Base-by-base conservation (phyloP, 179 eudicot genomes). In the Drosera spatulata region DNA sequence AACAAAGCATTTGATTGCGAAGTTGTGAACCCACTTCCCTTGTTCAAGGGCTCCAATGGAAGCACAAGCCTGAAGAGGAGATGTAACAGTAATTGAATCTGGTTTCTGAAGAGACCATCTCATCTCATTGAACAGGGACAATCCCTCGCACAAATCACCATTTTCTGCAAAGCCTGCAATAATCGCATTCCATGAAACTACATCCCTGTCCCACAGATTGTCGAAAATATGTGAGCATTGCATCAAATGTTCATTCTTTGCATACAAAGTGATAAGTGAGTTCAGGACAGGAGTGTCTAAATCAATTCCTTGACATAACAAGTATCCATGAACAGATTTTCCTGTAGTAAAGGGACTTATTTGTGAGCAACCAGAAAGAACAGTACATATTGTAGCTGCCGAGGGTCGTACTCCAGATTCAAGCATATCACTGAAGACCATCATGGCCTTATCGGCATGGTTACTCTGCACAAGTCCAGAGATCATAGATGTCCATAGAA, bases 121-220 rank as follows among this genome's bases (percentile, higher is more conserved):
- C 96, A 91, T 91, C 61, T 82, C 77, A 71, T 76, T 77, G 55
- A 91, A 84, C 67, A 83, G 69, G 65, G 14, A 57, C 50, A 91
- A 69, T 11, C 84, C 93, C 59, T 73, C 60, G 58, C 49, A 67
- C 47, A 88, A 59, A 69, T 83, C 68, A 40, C 96, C 88, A 63
- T 69, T 79, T 60, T 88, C 85, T 9, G 97, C 85, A 69, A 74
- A 72, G 60, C 85, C 91, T 45, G 91, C 79, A 53, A 91, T 78
- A 54, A 88, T 74, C 42, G 95, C 87, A 53, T 91, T 91, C 98
- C 98, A 85, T 14, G 98, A 80, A 50, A 91, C 95, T 15, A 85
- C 75, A 49, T 91, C 85, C 62, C 74, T 82, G 48, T 80, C 72
- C 10, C 54, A 59, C 87, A 91, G 85, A 66, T 22, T 58, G 44